phyloP scores from a whole-genome alignment of 2,329 filamentous ascomycete species.

The Talaromyces sp. region DNA sequence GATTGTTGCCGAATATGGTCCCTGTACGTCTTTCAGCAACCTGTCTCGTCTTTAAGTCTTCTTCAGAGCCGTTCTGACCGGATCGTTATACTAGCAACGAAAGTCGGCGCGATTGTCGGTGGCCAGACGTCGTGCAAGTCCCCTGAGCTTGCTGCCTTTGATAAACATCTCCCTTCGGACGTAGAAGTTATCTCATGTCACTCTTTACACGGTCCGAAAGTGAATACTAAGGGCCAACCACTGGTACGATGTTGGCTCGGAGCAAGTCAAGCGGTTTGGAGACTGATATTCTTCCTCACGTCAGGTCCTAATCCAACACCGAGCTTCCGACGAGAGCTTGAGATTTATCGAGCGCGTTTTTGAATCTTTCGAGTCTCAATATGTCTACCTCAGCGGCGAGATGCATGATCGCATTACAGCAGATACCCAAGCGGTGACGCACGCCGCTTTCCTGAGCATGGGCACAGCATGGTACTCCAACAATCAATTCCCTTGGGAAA shows the following conservation, averaged over 20 bases:
- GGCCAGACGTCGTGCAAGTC: conserved; percentile 98
- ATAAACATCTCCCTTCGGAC: conserved; percentile 78
- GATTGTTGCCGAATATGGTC: conserved; percentile 84
- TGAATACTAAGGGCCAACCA: conserved; percentile 84
- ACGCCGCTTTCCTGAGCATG: conserved; percentile 96
- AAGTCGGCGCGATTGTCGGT: conserved; percentile 89
- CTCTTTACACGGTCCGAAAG: conserved; percentile 88
- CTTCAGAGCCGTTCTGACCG: not conserved
- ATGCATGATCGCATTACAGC: conserved; percentile 96
- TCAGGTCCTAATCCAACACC: conserved; percentile 82
- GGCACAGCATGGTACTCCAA: conserved; percentile 96
- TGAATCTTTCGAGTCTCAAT: conserved; percentile 76
- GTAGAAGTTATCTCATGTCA: conserved; percentile 94
- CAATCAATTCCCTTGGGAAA: conserved; percentile 94
- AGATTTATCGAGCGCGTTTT: conserved; percentile 76
- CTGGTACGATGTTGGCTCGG: conserved; percentile 55
- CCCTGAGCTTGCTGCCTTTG: conserved; percentile 90
- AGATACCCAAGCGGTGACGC: conserved; percentile 96
- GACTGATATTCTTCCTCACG: conserved; percentile 2
- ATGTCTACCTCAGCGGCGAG: conserved; percentile 79
- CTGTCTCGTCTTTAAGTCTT: not conserved
- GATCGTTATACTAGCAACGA: conserved; percentile 65
- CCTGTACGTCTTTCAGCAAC: conserved; percentile 64
- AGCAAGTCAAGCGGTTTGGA: not conserved
- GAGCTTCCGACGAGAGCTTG: conserved; percentile 72